These are phyloP conservation scores for Saccharomycopsis oosterbeekiorum DNA, from an alignment of 805 yeast genomes.

Conservation along the genomic window DNA sequence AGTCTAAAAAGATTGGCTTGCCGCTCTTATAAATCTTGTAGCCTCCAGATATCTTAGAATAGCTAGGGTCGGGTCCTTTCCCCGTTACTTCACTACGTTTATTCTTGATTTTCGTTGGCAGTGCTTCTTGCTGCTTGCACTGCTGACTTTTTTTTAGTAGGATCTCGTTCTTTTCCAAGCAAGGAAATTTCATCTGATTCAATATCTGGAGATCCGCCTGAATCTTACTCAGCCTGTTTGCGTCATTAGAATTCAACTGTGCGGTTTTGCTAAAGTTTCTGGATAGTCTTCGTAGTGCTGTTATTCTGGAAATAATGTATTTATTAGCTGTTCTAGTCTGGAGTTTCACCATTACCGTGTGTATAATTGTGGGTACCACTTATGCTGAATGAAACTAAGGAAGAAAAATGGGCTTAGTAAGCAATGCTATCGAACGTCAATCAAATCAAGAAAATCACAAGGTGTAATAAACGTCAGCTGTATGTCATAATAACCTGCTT, in stretches of 20 bases:
- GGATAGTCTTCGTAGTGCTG: neutral
- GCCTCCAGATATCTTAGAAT: slow-evolving; percentile 59
- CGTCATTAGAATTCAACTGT: neutral
- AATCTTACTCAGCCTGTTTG: neutral
- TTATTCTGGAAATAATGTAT: neutral
- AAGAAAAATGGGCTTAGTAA: too few relatives aligned
- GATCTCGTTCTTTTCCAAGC: slow-evolving; percentile 47
- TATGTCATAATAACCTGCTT: too few relatives aligned
- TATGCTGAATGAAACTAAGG: too few relatives aligned
- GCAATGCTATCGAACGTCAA: too few relatives aligned
- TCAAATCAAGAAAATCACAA: too few relatives aligned
- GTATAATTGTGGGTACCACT: too few relatives aligned
- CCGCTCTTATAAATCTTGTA: slow-evolving; percentile 46
- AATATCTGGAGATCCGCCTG: neutral
- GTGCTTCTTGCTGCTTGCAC: neutral
- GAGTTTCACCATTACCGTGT: neutral
- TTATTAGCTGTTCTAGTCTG: neutral
- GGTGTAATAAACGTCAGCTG: too few relatives aligned
- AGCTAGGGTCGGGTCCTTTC: slow-evolving; percentile 80
- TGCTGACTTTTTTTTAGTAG: neutral
- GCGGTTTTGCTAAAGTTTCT: neutral
- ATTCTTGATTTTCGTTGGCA: neutral
- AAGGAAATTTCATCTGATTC: slow-evolving; percentile 55
- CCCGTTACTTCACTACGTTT: slow-evolving; percentile 25
- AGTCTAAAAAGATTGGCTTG: slow-evolving; percentile 62